Evolutionary conservation across 2,329 filamentous ascomycete species (phyloP), one percentile per base, ranked within the genome.

Genomic region (Zymoseptoria crescenta): DNA sequence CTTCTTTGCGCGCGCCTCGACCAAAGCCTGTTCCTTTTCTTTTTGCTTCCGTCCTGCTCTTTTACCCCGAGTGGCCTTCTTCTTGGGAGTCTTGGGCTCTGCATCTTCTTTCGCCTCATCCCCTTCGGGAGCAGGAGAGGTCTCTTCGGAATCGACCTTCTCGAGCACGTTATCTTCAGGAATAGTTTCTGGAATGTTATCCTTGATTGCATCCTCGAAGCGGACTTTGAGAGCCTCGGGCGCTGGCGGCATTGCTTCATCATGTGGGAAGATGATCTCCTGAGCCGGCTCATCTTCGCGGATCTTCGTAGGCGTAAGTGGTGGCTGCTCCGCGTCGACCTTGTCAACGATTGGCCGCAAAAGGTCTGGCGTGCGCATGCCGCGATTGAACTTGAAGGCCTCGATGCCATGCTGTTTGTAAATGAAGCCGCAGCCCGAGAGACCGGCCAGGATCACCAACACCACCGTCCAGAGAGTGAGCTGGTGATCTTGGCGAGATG

Each of bases 61-160:
- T 61, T 76, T 77, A 24, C 79, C 79, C 57, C 79, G 70, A 54
- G 79, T 78, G 4, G 78, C 77, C 62, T 79, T 80, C 69, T 77
- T 79, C 69, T 80, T 80, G 20, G 51, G 51, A 30, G 51, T 28
- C 66, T 75, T 77, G 0, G 67, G 69, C 27, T 62, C 64, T 10
- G 52, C 53, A 21, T 54, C 62, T 49, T 64, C 63, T 51, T 65
- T 60, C 1, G 71, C 71, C 10, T 61, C 64, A 9, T 67, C 59
- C 35, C 68, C 70, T 53, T 70, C 68, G 16, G 63, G 57, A 30
- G 63, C 58, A 30, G 64, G 62, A 3, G 70, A 68, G 28, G 53
- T 54, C 19, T 64, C 56, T 21, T 58, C 55, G 16, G 35, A 45
- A 13, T 45, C 35, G 10, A 45, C 35, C 35, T 45, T 45, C 35